Percentiles rank a stretch among this genome's conserved stretches.
Evolutionary conservation across 2,329 filamentous ascomycete genomes (phyloP).

Genomic region (Trichophyton simii): DNA sequence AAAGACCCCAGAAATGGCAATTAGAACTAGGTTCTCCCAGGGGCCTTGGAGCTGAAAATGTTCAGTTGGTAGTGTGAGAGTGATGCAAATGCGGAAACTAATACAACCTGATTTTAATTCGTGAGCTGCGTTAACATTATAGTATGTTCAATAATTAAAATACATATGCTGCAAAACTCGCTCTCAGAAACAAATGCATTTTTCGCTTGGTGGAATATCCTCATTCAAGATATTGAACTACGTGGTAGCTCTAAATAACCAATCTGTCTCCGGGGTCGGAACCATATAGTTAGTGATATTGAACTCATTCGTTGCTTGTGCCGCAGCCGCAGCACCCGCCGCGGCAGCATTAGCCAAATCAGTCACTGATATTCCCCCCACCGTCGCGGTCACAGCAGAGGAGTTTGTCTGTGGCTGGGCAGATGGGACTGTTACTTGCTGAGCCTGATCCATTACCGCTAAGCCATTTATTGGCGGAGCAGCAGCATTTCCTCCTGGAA

Average conservation of each 20-base stretch:
- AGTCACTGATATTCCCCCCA: neutral
- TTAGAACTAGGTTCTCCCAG: neutral
- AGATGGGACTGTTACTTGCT: neutral
- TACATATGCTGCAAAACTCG: neutral
- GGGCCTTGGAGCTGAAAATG: too few relatives aligned
- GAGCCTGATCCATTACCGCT: neutral
- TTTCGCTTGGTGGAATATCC: neutral
- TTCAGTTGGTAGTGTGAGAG: too few relatives aligned
- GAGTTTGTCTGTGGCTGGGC: neutral
- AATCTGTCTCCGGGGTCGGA: conserved; percentile 36
- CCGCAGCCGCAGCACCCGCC: neutral
- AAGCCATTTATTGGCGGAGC: neutral
- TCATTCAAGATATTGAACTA: neutral
- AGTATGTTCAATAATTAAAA: neutral
- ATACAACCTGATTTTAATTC: neutral
- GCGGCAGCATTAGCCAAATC: conserved; percentile 3
- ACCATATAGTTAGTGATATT: conserved; percentile 37
- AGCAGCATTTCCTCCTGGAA: neutral
- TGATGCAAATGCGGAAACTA: too few relatives aligned
- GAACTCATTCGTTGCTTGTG: conserved; percentile 21
- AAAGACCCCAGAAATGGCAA: neutral
- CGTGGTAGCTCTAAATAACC: conserved; percentile 23
- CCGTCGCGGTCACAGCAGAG: neutral
- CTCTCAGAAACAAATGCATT: neutral
- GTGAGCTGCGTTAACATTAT: neutral